Evolutionary conservation across 306 rosid genomes (phyloP).

Genomic region (cucumber (Cucumis sativus)): Cucumber_9930_V3 NC_026658.2:9268001-9268500

Average conservation of each 20-base stretch:
- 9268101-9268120: not conserved
- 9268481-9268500: constrained; percentile 85
- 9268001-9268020: not conserved
- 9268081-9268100: constrained; percentile 1
- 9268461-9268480: constrained; percentile 63
- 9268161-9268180: not conserved
- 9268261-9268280: not conserved
- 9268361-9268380: constrained; percentile 7
- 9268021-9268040: not conserved
- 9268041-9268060: not conserved
- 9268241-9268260: not conserved
- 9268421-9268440: constrained; percentile 88
- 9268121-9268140: constrained; percentile 1
- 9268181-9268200: not conserved
- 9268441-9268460: constrained; percentile 83
- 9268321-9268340: not conserved
- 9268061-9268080: not conserved
- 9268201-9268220: not conserved
- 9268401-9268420: constrained; percentile 29
- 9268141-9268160: not conserved
- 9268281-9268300: not conserved
- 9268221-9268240: not conserved
- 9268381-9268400: constrained; percentile 5
- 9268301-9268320: not conserved
- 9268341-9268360: not conserved